Base-by-base conservation (phyloP, 306 rosid species). In the Castanea crenata region DNA sequence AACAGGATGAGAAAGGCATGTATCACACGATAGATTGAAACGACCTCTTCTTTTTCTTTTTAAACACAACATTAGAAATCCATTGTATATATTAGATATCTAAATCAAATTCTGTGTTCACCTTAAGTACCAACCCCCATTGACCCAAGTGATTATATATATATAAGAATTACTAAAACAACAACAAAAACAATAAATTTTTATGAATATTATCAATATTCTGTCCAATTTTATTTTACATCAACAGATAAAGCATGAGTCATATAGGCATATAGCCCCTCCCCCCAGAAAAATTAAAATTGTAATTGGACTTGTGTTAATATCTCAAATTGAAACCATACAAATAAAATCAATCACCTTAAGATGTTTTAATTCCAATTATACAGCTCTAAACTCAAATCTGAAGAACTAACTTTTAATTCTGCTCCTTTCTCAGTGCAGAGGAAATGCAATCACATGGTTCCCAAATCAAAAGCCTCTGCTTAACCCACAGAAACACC, bases 221-320 rank as follows among this genome's bases (percentile, higher is more conserved):
- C 70, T 16, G 46, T 6, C 69, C 78, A 63, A 73, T 6, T 64
- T 38, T 54, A 71, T 12, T 41, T 2, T 38, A 10, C 38, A 34
- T 81, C 55, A 71, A 76, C 64, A 29, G 71, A 75, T 21, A 31
- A 63, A 64, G n/a, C 79, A 41, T 65, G 56, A 31, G 25, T 32
- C 78, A 65, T 67, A 38, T 38, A 7, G 46, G 3, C 46, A 7
- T 7, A 38, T 38, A 74, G 21, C 69, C 38, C 29, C 46, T 16
- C 71, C 71, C 15, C 18, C 7, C 44, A 25, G 32, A 46, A 54
- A 25, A 54, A 27, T 25, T 10, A 75, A 75, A 55, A 1, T 72
- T 11, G 20, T 41, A 62, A 6, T 62, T 23, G n/a, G n/a, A 25
- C 11, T 62, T 62, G 32, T 62, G 35, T 27, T 23, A 25, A 27